Evolutionary conservation across 441 rosid genomes (phyloP), one percentile per base, ranked within the genome.

Genomic region (Gossypium gossypioides): DNA sequence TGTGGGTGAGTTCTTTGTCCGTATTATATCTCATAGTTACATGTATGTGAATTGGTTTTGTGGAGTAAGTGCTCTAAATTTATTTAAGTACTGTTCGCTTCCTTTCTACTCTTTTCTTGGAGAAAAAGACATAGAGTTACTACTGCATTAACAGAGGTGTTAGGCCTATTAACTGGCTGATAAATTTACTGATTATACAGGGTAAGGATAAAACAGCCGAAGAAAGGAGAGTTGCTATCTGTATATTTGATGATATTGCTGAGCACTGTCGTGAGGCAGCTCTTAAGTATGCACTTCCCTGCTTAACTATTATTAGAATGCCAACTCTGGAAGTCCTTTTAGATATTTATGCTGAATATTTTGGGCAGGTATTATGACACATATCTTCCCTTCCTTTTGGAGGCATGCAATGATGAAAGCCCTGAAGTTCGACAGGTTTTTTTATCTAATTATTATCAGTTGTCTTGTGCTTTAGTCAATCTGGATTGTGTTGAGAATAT

Each of bases 351-450:
- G 18, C 4, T 55, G 70, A 37, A 32, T 58, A 13, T 66, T 69
- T 50, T 64, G 68, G 65, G 74, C 78, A 86, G 90, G 72, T 86
- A 86, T 40, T 86, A 86, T 37, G 90, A 82, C 34, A 85, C 86
- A 13, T 86, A 82, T 32, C 86, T 86, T 58, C 90, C 90, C 63
- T 86, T 86, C 78, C 76, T 86, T 54, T 75, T 86, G 81, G 87
- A 86, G 68, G 88, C 88, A 29, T 86, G 86, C 79, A 86, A 82
- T 46, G 88, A 86, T 71, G 82, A 80, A 54, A 82, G 77, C 76
- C 81, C 86, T 3, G 88, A 87, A 81, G 84, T 87, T 74, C 85
- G 91, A 37, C 91, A 85, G 87, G 91, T 87, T 37, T 78, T 37
- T 77, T 51, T 16, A 57, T 69, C 37, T 19, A 22, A 65, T 51